Conservation (phyloP, 371 early-diverging fungal genomes). For the Saksenaea vasiformis region DNA sequence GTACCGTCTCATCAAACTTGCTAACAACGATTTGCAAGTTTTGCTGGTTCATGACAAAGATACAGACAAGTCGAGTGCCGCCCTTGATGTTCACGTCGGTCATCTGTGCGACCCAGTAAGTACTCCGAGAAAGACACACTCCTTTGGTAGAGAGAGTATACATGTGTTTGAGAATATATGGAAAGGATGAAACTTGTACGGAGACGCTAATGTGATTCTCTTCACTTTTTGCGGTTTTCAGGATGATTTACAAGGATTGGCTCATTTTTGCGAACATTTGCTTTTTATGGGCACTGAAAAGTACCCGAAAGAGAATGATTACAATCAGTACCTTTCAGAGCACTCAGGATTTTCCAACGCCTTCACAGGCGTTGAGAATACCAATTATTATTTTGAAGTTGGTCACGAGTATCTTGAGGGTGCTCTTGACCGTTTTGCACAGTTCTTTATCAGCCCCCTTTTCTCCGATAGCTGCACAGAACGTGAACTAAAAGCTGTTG, state of each 20-base stretch:
- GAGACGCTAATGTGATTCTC: not conserved
- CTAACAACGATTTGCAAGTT: conserved; percentile 74
- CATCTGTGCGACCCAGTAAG: conserved; percentile 79
- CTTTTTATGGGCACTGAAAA: conserved; percentile 88
- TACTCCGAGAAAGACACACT: conserved; percentile 4
- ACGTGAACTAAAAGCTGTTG: conserved; percentile 92
- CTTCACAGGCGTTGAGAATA: conserved; percentile 87
- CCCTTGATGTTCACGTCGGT: conserved; percentile 96
- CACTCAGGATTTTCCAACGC: conserved; percentile 97
- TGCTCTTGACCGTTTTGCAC: conserved; percentile 94
- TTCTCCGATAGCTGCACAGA: conserved; percentile 88
- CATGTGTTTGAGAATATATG: not conserved
- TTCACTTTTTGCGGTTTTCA: conserved; percentile 13
- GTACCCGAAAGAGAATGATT: conserved; percentile 96
- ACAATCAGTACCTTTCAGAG: conserved; percentile 81
- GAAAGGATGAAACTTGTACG: not conserved
- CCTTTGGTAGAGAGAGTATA: not conserved
- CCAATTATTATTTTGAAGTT: conserved; percentile 96
- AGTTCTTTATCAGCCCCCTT: conserved; percentile 91
- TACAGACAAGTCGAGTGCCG: conserved; percentile 90
- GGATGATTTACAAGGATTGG: conserved; percentile 85
- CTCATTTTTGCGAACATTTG: conserved; percentile 99
- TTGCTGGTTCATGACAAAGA: conserved; percentile 80
- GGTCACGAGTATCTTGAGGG: conserved; percentile 82
- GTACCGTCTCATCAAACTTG: conserved; percentile 82